Conservation (phyloP, 2,329 filamentous ascomycete genomes). For the Aspergillus pseudoterreus region DNA sequence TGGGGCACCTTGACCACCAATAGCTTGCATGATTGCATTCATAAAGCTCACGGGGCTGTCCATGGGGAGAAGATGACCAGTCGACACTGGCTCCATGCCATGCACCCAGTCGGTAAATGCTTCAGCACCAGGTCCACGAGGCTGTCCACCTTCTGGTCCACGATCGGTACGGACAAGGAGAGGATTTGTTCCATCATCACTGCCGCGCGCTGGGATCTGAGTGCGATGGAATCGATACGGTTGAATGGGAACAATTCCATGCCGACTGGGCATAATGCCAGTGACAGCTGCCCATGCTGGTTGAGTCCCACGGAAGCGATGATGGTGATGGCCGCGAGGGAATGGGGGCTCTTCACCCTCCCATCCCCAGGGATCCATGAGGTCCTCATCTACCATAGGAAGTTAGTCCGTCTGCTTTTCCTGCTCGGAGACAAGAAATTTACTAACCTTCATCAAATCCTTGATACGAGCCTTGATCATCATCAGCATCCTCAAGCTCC, state of each 20-base stretch:
- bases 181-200: constrained; percentile 83
- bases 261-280: constrained; percentile 53
- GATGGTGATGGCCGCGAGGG: constrained; percentile 44
- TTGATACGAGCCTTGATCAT: constrained; percentile 41
- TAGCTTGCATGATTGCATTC: constrained; percentile 56
- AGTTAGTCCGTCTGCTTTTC: constrained; percentile 28
- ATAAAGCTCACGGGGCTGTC: constrained; percentile 55
- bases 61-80: constrained; percentile 42
- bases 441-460: constrained; percentile 32
- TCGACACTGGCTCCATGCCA: constrained; percentile 46
- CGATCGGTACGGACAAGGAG: constrained; percentile 65
- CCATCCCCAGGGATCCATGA: constrained; percentile 48
- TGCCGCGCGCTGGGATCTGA: constrained; percentile 49
- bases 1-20: constrained; percentile 42
- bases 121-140: constrained; percentile 34
- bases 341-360: constrained; percentile 50
- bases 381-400: constrained; percentile 30
- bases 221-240: constrained; percentile 44
- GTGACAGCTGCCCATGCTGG: constrained; percentile 64
- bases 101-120: constrained; percentile 52
- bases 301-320: constrained; percentile 56
- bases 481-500: constrained; percentile 43
- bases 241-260: constrained; percentile 37
- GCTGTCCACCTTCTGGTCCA: constrained; percentile 32
- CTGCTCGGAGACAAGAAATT: background rate